A percentile compares a stretch with the other conserved stretches of the same genome.
Evolutionary conservation across 345 rosid genomes (phyloP).

Genomic region (Rubroshorea leprosula): DNA sequence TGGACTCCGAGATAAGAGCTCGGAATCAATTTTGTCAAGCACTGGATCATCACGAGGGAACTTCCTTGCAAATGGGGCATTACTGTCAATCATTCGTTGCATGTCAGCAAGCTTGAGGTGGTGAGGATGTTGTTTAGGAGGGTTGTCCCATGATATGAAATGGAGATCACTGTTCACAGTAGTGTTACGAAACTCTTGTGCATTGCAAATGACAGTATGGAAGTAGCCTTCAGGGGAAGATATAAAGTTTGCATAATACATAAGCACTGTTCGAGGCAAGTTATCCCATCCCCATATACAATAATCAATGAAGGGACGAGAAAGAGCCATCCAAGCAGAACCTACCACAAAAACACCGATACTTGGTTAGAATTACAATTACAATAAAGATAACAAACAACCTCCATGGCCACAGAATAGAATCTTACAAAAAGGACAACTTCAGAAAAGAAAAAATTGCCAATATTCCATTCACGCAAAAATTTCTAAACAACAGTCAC

Average conservation of each 20-base stretch:
- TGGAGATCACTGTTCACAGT: slow-evolving; percentile 13
- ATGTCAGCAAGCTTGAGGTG: background rate
- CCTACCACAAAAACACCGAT: background rate
- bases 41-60: slow-evolving; percentile 4
- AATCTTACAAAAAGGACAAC: too few species aligned
- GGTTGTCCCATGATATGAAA: slow-evolving; percentile 10
- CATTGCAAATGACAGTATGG: slow-evolving; percentile 11
- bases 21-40: slow-evolving; percentile 12
- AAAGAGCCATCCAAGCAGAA: slow-evolving; percentile 11
- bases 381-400: too few species aligned
- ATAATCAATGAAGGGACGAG: slow-evolving; percentile 9
- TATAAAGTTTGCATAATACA: slow-evolving; percentile 14
- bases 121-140: slow-evolving; percentile 15
- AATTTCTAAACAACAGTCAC: too few species aligned
- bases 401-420: too few species aligned
- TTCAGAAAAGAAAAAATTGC: too few species aligned
- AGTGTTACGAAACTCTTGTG: slow-evolving; percentile 5
- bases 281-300: slow-evolving; percentile 12
- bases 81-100: slow-evolving; percentile 5
- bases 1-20: slow-evolving; percentile 1
- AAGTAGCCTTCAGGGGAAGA: slow-evolving; percentile 13
- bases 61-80: slow-evolving; percentile 12
- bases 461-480: too few species aligned
- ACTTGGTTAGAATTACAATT: background rate
- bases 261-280: slow-evolving; percentile 9